Evolutionary conservation across 2,329 filamentous ascomycete genomes (phyloP).

Genomic region (Allantophomopsis lycopodina): DNA sequence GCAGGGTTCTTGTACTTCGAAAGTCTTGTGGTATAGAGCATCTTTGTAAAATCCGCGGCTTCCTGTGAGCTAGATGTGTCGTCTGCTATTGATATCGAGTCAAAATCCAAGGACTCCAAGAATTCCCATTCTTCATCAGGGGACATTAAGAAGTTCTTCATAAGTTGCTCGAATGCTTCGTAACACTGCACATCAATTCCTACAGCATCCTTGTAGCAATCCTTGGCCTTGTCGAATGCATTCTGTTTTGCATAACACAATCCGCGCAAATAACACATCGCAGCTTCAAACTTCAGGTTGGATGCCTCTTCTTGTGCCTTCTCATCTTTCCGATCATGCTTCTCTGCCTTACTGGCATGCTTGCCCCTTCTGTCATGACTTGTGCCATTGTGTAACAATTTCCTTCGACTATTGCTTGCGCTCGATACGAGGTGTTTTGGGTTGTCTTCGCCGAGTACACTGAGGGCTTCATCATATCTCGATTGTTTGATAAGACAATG

Average conservation of each 20-base stretch:
- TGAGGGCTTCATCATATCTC: slow-evolving; percentile 78
- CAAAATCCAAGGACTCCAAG: slow-evolving; percentile 69
- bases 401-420: slow-evolving; percentile 48
- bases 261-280: slow-evolving; percentile 91
- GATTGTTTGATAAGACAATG: slow-evolving; percentile 91
- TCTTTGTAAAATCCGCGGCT: slow-evolving; percentile 85
- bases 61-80: slow-evolving; percentile 63
- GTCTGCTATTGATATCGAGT: slow-evolving; percentile 55
- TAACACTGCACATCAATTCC: slow-evolving; percentile 97
- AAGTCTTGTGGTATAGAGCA: slow-evolving; percentile 88
- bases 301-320: slow-evolving; percentile 46
- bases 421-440: slow-evolving; percentile 75
- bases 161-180: slow-evolving; percentile 94
- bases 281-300: slow-evolving; percentile 79
- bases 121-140: slow-evolving; percentile 61
- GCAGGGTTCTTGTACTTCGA: slow-evolving; percentile 88
- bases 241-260: slow-evolving; percentile 96
- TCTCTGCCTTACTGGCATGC: slow-evolving; percentile 16
- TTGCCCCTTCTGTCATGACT: slow-evolving; percentile 25
- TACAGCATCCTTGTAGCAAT: slow-evolving; percentile 96
- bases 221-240: slow-evolving; percentile 90
- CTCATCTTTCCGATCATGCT: slow-evolving; percentile 14
- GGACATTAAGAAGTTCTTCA: slow-evolving; percentile 87
- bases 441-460: slow-evolving; percentile 80
- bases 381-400: slow-evolving; percentile 51